Base-by-base conservation (phyloP, 768 basidiomycete species). In the Termitomyces sp. region DNA sequence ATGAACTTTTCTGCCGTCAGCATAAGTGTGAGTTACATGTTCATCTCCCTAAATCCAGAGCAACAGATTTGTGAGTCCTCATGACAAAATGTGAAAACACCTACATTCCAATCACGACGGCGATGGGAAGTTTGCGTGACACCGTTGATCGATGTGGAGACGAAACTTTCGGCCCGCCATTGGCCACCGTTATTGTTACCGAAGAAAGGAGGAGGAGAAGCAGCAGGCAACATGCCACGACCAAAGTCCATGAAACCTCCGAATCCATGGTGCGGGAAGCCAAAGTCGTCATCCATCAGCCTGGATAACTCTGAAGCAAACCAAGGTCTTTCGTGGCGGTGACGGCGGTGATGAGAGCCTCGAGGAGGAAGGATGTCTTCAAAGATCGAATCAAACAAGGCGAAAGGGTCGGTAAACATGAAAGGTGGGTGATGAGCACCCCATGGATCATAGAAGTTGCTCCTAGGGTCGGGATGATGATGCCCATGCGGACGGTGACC, bases 371-470 rank as follows among this genome's bases (percentile, higher is more conserved):
- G 76, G 14, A 77, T 53, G 64, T 83, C 75, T 20, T 83, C 81
- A 58, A 93, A 91, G 56, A 91, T 83, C 3, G 82, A 78, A 60
- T 90, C 79, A 71, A 93, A 93, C 36, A 93, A 72, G 22, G 79
- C 73, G 67, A 91, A 91, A 2, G 90, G 90, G 67, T 92, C 89
- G 2, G 84, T 86, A 72, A 91, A 90, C 42, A 67, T 70, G 62
- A 81, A 82, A 60, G 75, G 76, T 13, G 68, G 56, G 33, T 67
- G 65, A 45, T 65, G 68, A 49, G 64, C 51, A 30, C 51, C 66
- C 66, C 64, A 66, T 3, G 80, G 76, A 39, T 78, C 72, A 27
- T 70, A 80, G 43, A 73, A 71, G 47, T 71, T 65, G 60, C 59
- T 65, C 54, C 67, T 69, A 46, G 68, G 64, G 30, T 63, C 62